Conservation (phyloP, 2,329 filamentous ascomycete species). For the Colletotrichum somersetense region DNA sequence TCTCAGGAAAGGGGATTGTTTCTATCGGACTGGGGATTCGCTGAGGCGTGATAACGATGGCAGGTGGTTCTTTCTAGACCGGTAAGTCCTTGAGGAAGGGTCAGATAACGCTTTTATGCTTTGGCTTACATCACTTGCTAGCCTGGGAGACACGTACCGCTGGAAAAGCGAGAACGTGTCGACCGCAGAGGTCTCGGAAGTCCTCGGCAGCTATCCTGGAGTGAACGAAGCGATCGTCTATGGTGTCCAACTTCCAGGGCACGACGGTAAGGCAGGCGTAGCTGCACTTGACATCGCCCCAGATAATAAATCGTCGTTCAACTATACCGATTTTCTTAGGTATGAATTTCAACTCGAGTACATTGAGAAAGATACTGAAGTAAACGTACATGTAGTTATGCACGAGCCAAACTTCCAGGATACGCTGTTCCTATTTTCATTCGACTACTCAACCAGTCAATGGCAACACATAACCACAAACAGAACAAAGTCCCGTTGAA, state of each 20-base stretch:
- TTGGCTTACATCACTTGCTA: slow-evolving; percentile 33
- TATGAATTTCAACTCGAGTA: slow-evolving; percentile 46
- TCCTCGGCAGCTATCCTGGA: slow-evolving; percentile 69
- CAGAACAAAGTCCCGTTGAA: slow-evolving; percentile 80
- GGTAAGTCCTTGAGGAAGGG: slow-evolving; percentile 36
- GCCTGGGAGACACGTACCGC: slow-evolving; percentile 79
- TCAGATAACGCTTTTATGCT: neutral
- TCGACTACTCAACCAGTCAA: slow-evolving; percentile 69
- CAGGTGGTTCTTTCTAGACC: slow-evolving; percentile 76
- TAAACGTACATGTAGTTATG: slow-evolving; percentile 55
- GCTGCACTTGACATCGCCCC: slow-evolving; percentile 70
- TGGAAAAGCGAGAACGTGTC: slow-evolving; percentile 81
- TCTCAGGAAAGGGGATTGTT: slow-evolving; percentile 75
- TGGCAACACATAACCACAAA: slow-evolving; percentile 78
- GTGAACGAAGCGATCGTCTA: slow-evolving; percentile 78
- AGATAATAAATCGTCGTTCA: slow-evolving; percentile 61
- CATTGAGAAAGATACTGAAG: neutral
- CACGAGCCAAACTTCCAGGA: slow-evolving; percentile 71
- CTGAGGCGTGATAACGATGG: slow-evolving; percentile 72
- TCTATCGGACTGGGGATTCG: slow-evolving; percentile 77
- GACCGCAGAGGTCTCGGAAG: slow-evolving; percentile 75
- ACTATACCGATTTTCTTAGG: slow-evolving; percentile 70
- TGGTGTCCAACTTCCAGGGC: slow-evolving; percentile 73
- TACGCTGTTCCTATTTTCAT: slow-evolving; percentile 84
- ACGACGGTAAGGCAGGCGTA: slow-evolving; percentile 78